Conservation (phyloP, 1,284 basidiomycete species). For the Volvariella volvacea region DNA sequence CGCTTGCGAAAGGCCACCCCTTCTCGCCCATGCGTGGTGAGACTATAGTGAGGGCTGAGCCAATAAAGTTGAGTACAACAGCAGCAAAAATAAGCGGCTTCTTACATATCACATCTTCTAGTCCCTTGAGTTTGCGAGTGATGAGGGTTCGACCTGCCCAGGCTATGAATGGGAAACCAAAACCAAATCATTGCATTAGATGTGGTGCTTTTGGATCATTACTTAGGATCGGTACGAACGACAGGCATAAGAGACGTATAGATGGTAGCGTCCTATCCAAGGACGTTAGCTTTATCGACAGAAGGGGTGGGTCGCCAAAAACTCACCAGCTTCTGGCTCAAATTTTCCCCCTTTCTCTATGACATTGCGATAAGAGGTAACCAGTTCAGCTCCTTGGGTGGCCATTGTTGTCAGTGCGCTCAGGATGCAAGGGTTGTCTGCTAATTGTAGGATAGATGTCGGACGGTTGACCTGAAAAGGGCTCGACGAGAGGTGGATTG, state of each 20-base stretch:
- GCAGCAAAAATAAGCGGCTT: background rate
- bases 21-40: conserved; percentile 80
- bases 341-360: conserved; percentile 75
- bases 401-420: no score
- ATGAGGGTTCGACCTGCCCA: conserved; percentile 95
- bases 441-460: no score
- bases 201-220: background rate
- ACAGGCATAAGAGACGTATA: conserved; percentile 78
- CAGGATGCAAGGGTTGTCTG: no score
- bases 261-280: conserved; percentile 73
- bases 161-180: conserved; percentile 33
- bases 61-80: no score
- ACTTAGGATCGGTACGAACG: conserved; percentile 41
- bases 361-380: conserved; percentile 66
- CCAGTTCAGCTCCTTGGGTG: no score
- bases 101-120: conserved; percentile 80
- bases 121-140: conserved; percentile 84
- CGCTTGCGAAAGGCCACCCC: conserved; percentile 85
- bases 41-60: conserved; percentile 74
- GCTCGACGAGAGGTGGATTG: no score
- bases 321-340: conserved; percentile 73
- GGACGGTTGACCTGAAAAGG: no score
- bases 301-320: background rate
- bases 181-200: background rate
- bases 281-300: background rate